These are phyloP conservation scores for Amborella trichopoda DNA, from an alignment of 164 flowering plant species.

Conservation along the genomic window DNA sequence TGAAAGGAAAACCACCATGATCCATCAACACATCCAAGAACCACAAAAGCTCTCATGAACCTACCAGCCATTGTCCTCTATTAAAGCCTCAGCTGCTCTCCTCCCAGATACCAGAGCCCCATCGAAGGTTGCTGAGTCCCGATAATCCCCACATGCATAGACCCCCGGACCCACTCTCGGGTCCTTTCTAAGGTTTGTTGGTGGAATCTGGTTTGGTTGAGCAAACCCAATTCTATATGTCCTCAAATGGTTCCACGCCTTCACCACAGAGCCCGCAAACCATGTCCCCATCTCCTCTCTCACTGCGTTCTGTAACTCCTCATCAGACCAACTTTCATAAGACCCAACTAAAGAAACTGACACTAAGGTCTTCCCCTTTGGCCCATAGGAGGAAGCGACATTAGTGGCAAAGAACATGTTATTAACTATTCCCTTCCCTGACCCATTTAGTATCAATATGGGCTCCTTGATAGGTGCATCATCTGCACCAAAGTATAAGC, in stretches of 20 bases:
- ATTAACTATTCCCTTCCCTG: conserved; percentile 73
- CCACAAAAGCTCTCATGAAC: no score
- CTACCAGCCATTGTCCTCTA: conserved; percentile 29
- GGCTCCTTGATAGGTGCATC: conserved; percentile 54
- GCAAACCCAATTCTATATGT: conserved; percentile 68
- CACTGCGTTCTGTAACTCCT: conserved; percentile 44
- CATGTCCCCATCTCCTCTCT: conserved; percentile 56
- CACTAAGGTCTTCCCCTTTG: conserved; percentile 67
- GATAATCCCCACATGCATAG: conserved; percentile 76
- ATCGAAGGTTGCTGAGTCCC: conserved; percentile 77
- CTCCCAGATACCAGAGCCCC: conserved; percentile 91
- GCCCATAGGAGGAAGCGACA: conserved; percentile 79
- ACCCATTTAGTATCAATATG: conserved; percentile 64
- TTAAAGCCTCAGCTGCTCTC: conserved; percentile 64
- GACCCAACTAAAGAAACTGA: conserved; percentile 71
- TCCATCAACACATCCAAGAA: no score
- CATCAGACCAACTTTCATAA: conserved; percentile 40
- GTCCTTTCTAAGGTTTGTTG: conserved; percentile 32
- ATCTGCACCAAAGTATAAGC: conserved; percentile 61
- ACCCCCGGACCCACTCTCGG: conserved; percentile 40
- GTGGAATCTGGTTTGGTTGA: conserved; percentile 89
- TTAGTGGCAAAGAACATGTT: conserved; percentile 91
- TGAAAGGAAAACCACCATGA: no score
- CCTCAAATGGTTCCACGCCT: conserved; percentile 61
- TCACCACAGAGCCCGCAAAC: conserved; percentile 43